Evolutionary conservation across 169 alveolate species (phyloP).

Genomic region (Babesia ovata): DNA sequence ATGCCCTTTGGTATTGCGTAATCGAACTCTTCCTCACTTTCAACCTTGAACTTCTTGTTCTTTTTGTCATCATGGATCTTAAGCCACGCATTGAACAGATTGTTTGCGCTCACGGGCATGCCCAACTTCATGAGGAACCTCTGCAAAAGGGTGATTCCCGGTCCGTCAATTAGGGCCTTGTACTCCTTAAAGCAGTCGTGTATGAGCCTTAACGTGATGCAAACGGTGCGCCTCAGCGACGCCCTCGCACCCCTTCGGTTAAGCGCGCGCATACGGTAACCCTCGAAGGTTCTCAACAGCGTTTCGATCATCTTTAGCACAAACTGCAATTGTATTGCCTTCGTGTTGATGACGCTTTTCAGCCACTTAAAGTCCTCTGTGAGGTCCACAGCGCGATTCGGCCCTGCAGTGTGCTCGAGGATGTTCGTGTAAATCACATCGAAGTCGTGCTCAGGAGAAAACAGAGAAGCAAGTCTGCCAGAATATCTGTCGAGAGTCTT

Average conservation of each 20-base stretch:
- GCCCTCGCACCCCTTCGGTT: slow-evolving; percentile 18
- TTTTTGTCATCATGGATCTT: slow-evolving; percentile 26
- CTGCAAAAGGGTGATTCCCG: slow-evolving; percentile 23
- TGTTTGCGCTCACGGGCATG: slow-evolving; percentile 25
- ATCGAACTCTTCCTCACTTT: slow-evolving; percentile 27
- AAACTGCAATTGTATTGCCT: slow-evolving; percentile 42
- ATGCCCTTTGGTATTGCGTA: slow-evolving; percentile 57
- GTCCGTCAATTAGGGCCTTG: slow-evolving; percentile 28
- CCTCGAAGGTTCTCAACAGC: slow-evolving; percentile 36
- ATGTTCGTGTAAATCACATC: slow-evolving; percentile 56
- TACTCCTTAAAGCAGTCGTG: slow-evolving; percentile 53
- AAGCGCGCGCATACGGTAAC: slow-evolving; percentile 39
- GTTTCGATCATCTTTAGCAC: slow-evolving; percentile 35
- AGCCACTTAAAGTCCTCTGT: slow-evolving; percentile 66
- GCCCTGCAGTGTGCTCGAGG: slow-evolving; percentile 62
- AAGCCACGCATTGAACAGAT: slow-evolving; percentile 33
- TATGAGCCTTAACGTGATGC: slow-evolving; percentile 36
- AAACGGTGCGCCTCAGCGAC: slow-evolving; percentile 42
- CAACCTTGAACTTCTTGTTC: slow-evolving; percentile 25
- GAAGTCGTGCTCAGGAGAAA: slow-evolving; percentile 45
- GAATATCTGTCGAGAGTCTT: slow-evolving; percentile 44
- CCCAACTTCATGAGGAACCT: slow-evolving; percentile 39
- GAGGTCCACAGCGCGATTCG: slow-evolving; percentile 58
- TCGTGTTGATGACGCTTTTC: slow-evolving; percentile 44
- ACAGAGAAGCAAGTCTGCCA: slow-evolving; percentile 18